These are phyloP conservation scores for Saturnispora gosingensis DNA, from an alignment of 805 yeast genomes.

Conservation along the genomic window DNA sequence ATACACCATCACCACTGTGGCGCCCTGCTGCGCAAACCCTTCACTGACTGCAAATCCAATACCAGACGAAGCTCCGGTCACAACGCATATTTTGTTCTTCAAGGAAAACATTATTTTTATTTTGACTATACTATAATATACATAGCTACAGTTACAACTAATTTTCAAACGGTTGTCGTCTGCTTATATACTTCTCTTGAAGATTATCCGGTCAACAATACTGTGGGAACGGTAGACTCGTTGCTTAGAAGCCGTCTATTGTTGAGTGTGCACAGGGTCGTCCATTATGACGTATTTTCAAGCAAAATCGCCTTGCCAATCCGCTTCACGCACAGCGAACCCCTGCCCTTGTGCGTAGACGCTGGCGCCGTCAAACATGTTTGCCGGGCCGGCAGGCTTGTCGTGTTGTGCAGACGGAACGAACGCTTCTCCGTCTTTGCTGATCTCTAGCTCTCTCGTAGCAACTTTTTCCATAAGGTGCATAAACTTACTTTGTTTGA, in stretches of 20 bases:
- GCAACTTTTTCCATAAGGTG: constrained; percentile 34
- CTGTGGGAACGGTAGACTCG: not conserved
- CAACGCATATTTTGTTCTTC: constrained; percentile 33
- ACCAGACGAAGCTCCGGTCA: constrained; percentile 52
- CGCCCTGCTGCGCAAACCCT: constrained; percentile 45
- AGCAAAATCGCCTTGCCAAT: constrained; percentile 3
- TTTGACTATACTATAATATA: not conserved
- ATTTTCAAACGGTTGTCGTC: not conserved
- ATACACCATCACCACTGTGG: constrained; percentile 33
- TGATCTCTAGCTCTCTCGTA: constrained; percentile 31
- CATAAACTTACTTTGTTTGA: constrained; percentile 32
- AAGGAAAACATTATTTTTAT: constrained; percentile 26
- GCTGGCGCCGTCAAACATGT: constrained; percentile 4
- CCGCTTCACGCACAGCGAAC: not conserved
- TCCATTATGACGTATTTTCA: not conserved
- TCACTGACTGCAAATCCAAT: constrained; percentile 45
- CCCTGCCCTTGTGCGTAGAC: not conserved
- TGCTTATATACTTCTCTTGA: not conserved
- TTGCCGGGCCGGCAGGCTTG: constrained; percentile 19
- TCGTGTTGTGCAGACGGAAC: constrained; percentile 27
- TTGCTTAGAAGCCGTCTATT: not conserved
- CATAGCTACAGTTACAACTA: not conserved
- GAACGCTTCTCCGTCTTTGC: constrained; percentile 29
- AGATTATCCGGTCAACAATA: not conserved
- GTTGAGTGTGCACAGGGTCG: not conserved